Conservation (phyloP, 306 rosid genomes). For the Lotus japonicus region DNA sequence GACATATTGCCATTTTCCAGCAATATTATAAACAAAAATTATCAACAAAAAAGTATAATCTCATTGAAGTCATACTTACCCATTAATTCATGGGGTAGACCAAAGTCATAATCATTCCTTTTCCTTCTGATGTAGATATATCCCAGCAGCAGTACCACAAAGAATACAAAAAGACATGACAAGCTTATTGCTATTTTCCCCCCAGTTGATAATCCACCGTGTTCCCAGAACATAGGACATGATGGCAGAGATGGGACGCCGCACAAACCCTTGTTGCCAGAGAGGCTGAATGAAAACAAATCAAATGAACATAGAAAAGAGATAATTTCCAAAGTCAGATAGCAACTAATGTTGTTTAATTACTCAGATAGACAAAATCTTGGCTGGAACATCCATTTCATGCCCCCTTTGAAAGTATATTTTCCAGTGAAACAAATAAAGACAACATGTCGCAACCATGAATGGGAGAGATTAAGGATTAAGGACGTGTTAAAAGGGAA, state of each 20-base stretch:
- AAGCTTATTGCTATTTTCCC: constrained; percentile 75
- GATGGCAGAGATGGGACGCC: constrained; percentile 70
- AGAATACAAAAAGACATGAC: constrained; percentile 49
- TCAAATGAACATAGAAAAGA: constrained; percentile 1
- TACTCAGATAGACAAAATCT: background rate
- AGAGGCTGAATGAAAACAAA: constrained; percentile 54
- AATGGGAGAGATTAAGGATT: too few species aligned
- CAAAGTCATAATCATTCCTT: constrained; percentile 80
- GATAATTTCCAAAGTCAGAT: constrained; percentile 14
- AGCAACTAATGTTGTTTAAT: background rate
- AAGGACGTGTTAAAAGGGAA: background rate
- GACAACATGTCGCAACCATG: background rate
- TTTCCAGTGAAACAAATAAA: background rate
- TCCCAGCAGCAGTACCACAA: constrained; percentile 45
- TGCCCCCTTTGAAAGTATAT: background rate
- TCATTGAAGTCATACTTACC: constrained; percentile 49
- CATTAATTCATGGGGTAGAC: constrained; percentile 74
- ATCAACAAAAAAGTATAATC: background rate
- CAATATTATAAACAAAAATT: background rate
- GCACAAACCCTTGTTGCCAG: constrained; percentile 78
- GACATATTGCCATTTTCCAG: too few species aligned
- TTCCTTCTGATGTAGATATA: constrained; percentile 69
- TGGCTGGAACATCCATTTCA: constrained; percentile 1
- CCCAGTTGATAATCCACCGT: constrained; percentile 57
- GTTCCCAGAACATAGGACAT: constrained; percentile 87